These are phyloP conservation scores for Cucumis cinereus DNA, from an alignment of 306 rosid genomes.

Conservation along the genomic window DNA sequence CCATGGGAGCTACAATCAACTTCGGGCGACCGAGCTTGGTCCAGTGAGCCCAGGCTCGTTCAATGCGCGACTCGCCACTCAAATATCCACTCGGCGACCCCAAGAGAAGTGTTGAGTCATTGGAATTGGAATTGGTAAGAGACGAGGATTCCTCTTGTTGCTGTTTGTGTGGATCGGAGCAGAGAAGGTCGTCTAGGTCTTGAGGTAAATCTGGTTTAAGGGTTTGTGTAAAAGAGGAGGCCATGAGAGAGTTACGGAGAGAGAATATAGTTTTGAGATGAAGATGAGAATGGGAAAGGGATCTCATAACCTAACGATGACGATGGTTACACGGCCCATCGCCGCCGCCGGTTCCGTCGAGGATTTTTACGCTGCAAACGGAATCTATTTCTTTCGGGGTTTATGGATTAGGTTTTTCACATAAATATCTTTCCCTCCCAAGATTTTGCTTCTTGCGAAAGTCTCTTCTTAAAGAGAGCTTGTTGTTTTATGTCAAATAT, in stretches of 20 bases:
- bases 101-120: slow-evolving; percentile 3
- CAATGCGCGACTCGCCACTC: slow-evolving; percentile 33
- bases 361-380: not conserved
- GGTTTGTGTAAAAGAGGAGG: slow-evolving; percentile 16
- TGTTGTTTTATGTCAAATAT: too few relatives aligned
- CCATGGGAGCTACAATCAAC: slow-evolving; percentile 86
- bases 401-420: not conserved
- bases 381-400: not conserved
- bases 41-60: slow-evolving; percentile 91
- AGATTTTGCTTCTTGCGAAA: not conserved
- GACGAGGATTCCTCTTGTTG: not conserved
- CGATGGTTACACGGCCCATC: slow-evolving; percentile 24
- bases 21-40: slow-evolving; percentile 70
- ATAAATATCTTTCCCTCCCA: not conserved
- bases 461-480: too few relatives aligned
- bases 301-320: slow-evolving; percentile 46
- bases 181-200: slow-evolving; percentile 25
- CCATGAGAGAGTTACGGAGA: slow-evolving; percentile 27
- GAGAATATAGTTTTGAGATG: not conserved
- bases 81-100: slow-evolving; percentile 23
- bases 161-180: slow-evolving; percentile 20
- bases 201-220: slow-evolving; percentile 14
- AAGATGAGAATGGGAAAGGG: slow-evolving; percentile 6
- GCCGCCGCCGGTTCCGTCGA: slow-evolving; percentile 10
- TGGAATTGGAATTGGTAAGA: slow-evolving; percentile 4